These are phyloP conservation scores for Posidonia australis DNA, from an alignment of 106 monocot species.

Conservation along the genomic window DNA sequence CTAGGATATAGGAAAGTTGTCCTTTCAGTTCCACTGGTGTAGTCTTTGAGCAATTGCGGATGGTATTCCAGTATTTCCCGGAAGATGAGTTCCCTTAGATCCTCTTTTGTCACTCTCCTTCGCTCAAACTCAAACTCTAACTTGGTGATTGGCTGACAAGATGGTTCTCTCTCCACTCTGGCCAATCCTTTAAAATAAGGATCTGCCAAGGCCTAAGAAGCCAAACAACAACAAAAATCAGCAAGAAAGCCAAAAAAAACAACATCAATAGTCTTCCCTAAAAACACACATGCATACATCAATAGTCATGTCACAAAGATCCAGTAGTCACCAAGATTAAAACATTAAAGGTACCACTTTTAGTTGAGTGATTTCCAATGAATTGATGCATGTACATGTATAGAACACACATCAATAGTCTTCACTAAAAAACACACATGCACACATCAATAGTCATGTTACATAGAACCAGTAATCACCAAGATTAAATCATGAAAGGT, in stretches of 20 bases:
- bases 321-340: too few relatives aligned
- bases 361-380: too few relatives aligned
- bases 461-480: too few relatives aligned
- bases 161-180: slow-evolving; percentile 81
- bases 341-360: too few relatives aligned
- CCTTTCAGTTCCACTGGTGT: slow-evolving; percentile 53
- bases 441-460: neutral
- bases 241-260: neutral
- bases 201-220: slow-evolving; percentile 65
- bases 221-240: neutral
- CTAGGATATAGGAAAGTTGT: slow-evolving; percentile 80
- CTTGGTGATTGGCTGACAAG: slow-evolving; percentile 77
- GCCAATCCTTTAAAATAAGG: slow-evolving; percentile 82
- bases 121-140: slow-evolving; percentile 96
- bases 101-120: slow-evolving; percentile 70
- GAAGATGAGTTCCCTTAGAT: slow-evolving; percentile 77
- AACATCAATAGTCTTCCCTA: neutral
- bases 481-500: too few relatives aligned
- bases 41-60: slow-evolving; percentile 83
- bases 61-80: slow-evolving; percentile 91
- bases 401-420: too few relatives aligned
- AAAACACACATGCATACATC: neutral
- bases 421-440: neutral
- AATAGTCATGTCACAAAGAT: neutral
- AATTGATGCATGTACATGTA: too few relatives aligned